Conservation (phyloP, 2,329 filamentous ascomycete species). For the Myriangium duriaei region DNA sequence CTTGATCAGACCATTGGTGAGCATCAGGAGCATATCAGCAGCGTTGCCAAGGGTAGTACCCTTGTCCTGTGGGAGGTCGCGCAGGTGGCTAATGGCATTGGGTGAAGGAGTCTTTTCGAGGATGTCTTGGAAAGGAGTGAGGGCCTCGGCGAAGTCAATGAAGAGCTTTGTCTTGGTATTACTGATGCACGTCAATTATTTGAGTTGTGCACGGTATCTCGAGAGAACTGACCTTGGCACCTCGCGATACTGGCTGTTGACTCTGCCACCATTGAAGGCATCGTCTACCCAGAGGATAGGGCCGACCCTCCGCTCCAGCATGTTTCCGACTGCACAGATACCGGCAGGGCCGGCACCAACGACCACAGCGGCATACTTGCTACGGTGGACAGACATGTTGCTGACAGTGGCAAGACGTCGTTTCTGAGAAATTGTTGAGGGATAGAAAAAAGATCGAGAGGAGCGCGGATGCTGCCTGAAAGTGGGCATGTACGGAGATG, state of each 20-base stretch:
- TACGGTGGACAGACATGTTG: constrained; percentile 11
- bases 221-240: constrained; percentile 43
- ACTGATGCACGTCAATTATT: constrained; percentile 22
- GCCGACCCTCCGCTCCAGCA: constrained; percentile 41
- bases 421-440: neutral
- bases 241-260: constrained; percentile 42
- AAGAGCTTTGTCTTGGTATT: constrained; percentile 50
- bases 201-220: too few relatives aligned
- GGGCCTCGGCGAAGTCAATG: constrained; percentile 19
- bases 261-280: constrained; percentile 34
- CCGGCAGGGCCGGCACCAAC: constrained; percentile 48
- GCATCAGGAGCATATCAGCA: constrained; percentile 40
- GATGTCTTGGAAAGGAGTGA: constrained; percentile 19
- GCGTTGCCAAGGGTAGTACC: constrained; percentile 47
- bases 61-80: constrained; percentile 24
- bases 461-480: too few relatives aligned
- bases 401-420: neutral
- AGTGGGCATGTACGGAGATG: too few relatives aligned
- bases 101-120: neutral
- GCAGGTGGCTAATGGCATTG: neutral
- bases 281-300: constrained; percentile 49
- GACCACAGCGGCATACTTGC: constrained; percentile 40
- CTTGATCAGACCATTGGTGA: constrained; percentile 34
- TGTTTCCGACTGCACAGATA: constrained; percentile 47
- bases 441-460: constrained; percentile 2